phyloP scores from a whole-genome alignment of 257 asterid genomes.

The Solanum lycopersicoides region DNA sequence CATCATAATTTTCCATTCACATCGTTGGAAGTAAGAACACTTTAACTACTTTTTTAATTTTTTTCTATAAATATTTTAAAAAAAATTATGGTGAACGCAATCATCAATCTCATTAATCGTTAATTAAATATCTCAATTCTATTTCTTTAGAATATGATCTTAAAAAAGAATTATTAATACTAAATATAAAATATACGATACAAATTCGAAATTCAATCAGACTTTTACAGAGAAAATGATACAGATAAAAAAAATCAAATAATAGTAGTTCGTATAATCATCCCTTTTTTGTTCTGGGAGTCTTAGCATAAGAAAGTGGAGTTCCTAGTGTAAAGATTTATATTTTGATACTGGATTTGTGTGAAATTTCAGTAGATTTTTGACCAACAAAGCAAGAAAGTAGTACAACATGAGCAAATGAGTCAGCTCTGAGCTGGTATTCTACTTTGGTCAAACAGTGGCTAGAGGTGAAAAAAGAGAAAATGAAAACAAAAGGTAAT shows the following conservation, averaged over 20 bases:
- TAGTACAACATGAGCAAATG: background rate
- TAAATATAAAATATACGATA: background rate
- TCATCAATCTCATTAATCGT: too few relatives aligned
- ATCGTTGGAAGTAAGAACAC: background rate
- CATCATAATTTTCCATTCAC: background rate
- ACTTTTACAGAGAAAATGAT: accelerated
- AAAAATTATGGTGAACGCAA: background rate
- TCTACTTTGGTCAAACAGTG: background rate
- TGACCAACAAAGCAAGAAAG: background rate
- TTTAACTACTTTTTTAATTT: background rate
- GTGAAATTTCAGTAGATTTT: background rate
- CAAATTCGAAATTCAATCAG: too few relatives aligned
- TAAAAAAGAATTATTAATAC: accelerated
- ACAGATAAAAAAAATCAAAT: background rate
- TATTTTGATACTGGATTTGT: background rate
- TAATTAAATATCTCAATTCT: too few relatives aligned
- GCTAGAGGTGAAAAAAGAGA: background rate
- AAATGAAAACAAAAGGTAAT: background rate
- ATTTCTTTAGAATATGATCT: accelerated
- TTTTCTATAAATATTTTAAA: background rate
- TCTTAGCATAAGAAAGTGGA: background rate
- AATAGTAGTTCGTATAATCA: background rate
- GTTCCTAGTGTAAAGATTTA: background rate
- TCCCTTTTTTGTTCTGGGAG: background rate
- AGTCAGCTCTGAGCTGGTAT: background rate